Percentiles rank a stretch among this genome's conserved stretches.
Conservation (phyloP, 805 yeast species). For the Candida gorgasii region DNA sequence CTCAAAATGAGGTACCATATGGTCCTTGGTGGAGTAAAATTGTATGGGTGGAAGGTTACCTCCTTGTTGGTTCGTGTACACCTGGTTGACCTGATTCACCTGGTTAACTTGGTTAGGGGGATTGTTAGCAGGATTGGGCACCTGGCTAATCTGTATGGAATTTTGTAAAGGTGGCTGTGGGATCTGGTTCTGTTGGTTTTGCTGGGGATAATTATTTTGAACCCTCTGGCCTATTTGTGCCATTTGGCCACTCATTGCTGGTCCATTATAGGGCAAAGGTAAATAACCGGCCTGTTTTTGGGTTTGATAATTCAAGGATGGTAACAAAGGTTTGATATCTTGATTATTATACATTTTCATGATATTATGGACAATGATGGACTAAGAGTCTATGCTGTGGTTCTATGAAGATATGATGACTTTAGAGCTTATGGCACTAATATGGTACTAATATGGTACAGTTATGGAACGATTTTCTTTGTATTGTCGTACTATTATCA, state of each 20-base stretch:
- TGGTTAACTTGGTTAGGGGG: not conserved
- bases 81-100: not conserved
- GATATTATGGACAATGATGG: not conserved
- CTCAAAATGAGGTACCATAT: conserved; percentile 2
- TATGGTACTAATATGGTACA: too few relatives aligned
- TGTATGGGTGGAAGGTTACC: conserved; percentile 14
- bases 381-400: not conserved
- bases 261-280: conserved; percentile 5
- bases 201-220: not conserved
- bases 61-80: not conserved
- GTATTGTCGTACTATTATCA: too few relatives aligned
- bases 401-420: not conserved
- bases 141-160: not conserved
- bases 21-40: conserved; percentile 10
- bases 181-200: not conserved
- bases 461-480: too few relatives aligned
- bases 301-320: conserved; percentile 12
- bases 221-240: not conserved
- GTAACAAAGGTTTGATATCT: conserved; percentile 16
- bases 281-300: conserved; percentile 3
- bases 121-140: not conserved
- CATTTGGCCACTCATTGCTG: too few relatives aligned
- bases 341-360: conserved; percentile 12
- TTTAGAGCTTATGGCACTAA: too few relatives aligned
- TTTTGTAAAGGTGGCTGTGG: not conserved